These are phyloP conservation scores for Citrus cavaleriei DNA, from an alignment of 345 rosid species.

Conservation along the genomic window DNA sequence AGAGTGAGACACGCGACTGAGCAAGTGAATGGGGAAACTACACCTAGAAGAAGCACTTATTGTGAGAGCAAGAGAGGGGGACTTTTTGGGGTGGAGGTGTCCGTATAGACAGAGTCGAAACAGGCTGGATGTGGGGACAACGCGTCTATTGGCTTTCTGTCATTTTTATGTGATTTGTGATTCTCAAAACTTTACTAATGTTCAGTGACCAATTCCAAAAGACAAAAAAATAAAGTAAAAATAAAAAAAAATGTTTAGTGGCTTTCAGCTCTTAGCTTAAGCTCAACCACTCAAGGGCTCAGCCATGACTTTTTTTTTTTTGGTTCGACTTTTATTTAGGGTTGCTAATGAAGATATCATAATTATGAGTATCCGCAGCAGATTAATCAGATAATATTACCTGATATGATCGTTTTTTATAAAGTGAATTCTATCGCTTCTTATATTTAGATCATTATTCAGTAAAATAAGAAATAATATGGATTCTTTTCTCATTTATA, in stretches of 20 bases:
- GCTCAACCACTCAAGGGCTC: neutral
- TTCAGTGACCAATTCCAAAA: neutral
- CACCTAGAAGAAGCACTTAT: slow-evolving; percentile 4
- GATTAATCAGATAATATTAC: too few relatives aligned
- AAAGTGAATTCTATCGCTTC: too few relatives aligned
- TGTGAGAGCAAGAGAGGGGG: slow-evolving; percentile 11
- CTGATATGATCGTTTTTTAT: too few relatives aligned
- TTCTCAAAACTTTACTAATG: neutral
- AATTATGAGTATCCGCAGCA: too few relatives aligned
- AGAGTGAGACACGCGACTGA: slow-evolving; percentile 6
- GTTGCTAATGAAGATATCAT: too few relatives aligned
- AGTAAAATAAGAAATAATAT: too few relatives aligned
- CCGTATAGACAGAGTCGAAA: neutral
- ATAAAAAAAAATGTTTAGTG: neutral
- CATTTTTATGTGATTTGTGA: neutral
- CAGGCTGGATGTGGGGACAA: slow-evolving; percentile 55
- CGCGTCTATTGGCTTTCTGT: slow-evolving; percentile 15
- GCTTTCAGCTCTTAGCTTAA: neutral
- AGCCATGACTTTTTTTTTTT: neutral
- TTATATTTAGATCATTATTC: too few relatives aligned
- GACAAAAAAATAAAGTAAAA: fast-evolving
- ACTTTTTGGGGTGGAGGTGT: neutral
- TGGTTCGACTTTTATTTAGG: too few relatives aligned
- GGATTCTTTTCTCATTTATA: too few relatives aligned
- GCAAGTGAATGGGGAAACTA: too few relatives aligned